Conservation (phyloP, 768 basidiomycete species). For the Xanthoconium stramineum region DNA sequence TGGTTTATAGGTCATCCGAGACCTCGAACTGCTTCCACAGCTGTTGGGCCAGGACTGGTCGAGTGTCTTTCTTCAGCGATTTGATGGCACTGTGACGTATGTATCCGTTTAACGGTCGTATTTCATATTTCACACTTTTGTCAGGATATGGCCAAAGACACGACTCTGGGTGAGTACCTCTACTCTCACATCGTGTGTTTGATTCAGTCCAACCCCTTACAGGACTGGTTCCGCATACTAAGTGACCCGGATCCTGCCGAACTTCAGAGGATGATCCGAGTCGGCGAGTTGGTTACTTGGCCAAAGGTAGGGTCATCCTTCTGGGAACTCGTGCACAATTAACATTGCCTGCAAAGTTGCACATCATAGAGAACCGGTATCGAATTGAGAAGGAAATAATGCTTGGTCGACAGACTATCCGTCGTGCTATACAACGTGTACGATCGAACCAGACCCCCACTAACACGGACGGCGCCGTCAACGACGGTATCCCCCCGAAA, state of each 20-base stretch:
- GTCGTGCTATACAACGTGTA: slow-evolving; percentile 47
- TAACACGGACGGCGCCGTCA: slow-evolving; percentile 21
- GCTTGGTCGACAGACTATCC: slow-evolving; percentile 70
- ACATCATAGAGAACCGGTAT: slow-evolving; percentile 92
- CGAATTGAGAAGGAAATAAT: slow-evolving; percentile 81
- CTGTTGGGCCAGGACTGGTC: slow-evolving; percentile 95
- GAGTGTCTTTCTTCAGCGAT: slow-evolving; percentile 91
- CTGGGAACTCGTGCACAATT: background rate
- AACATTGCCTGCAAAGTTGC: slow-evolving; percentile 51
- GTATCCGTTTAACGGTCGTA: slow-evolving; percentile 28
- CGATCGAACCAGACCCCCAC: slow-evolving; percentile 19
- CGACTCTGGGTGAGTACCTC: slow-evolving; percentile 55
- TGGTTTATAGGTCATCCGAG: slow-evolving; percentile 73
- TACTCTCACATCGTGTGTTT: background rate
- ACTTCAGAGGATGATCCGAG: slow-evolving; percentile 80
- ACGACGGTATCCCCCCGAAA: slow-evolving; percentile 22
- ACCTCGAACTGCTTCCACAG: slow-evolving; percentile 93
- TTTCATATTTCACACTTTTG: slow-evolving; percentile 23
- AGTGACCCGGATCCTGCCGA: slow-evolving; percentile 81
- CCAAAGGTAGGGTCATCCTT: slow-evolving; percentile 64
- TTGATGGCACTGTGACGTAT: slow-evolving; percentile 85
- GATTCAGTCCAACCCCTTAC: background rate
- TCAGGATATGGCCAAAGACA: slow-evolving; percentile 83
- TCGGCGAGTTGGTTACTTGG: slow-evolving; percentile 93
- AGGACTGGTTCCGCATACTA: slow-evolving; percentile 84